These are phyloP conservation scores for Penicillium sp. DNA, from an alignment of 2,329 filamentous ascomycete genomes.

Conservation along the genomic window DNA sequence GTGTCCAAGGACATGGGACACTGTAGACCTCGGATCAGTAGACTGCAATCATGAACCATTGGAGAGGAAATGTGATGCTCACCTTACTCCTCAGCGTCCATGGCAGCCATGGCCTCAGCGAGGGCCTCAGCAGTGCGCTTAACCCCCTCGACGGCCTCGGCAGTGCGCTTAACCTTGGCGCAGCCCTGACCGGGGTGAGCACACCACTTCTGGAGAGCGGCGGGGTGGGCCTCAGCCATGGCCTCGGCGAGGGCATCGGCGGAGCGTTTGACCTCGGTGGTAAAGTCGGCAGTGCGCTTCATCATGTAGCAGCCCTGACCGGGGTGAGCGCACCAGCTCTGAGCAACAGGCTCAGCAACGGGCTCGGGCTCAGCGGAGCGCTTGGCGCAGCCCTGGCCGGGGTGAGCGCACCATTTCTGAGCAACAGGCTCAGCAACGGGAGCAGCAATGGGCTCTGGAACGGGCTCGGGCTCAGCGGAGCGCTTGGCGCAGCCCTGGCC, in stretches of 20 bases:
- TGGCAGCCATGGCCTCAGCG: constrained; percentile 35
- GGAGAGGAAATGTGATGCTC: background rate
- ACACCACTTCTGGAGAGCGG: constrained; percentile 36
- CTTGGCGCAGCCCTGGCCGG: constrained; percentile 34
- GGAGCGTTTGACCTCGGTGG: constrained; percentile 33
- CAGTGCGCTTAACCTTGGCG: constrained; percentile 67
- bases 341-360: constrained; percentile 34
- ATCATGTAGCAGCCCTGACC: constrained; percentile 34
- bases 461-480: constrained; percentile 26
- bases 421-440: constrained; percentile 35
- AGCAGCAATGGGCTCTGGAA: constrained; percentile 35
- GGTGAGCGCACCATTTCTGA: constrained; percentile 34
- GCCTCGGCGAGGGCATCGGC: constrained; percentile 37
- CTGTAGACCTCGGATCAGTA: background rate
- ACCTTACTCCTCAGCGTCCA: constrained; percentile 34
- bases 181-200: constrained; percentile 37
- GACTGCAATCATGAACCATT: background rate
- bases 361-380: constrained; percentile 27
- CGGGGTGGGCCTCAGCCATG: constrained; percentile 29
- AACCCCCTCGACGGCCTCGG: constrained; percentile 62
- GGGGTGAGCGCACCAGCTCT: constrained; percentile 34
- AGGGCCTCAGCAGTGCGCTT: constrained; percentile 38
- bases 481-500: constrained; percentile 35
- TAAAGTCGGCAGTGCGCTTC: constrained; percentile 32
- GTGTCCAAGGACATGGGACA: background rate